Base-by-base conservation (phyloP, 371 early-diverging fungal species). In the Mortierella sp. region DNA sequence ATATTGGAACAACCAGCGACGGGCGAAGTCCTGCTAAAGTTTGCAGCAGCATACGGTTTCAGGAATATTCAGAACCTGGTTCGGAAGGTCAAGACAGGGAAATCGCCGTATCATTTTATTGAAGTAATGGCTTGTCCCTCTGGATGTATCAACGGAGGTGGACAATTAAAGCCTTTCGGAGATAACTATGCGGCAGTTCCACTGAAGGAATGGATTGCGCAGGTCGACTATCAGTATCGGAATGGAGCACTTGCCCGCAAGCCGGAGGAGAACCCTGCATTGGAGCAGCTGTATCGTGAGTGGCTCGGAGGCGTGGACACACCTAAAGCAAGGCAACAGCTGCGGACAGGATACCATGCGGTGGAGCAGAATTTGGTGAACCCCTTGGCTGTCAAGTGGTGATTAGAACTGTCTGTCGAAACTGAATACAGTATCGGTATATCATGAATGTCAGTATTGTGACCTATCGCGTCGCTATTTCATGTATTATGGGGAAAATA, bases 41-140 rank as follows among this genome's bases (percentile, higher is more conserved):
- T 97, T 83, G 96, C 94, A 0, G 82, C 90, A 0, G 93, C 93
- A 0, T 97, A 97, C 80, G 98, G 99, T 3, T 99, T 99, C 84
- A 87, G 96, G 27, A 97, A 99, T 72, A 94, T 99, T 64, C 98
- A 99, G 80, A 97, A 96, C 60, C 76, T 97, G 50, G 94, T 98
- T 19, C 91, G 98, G 21, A 94, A 93, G 65, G 80, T 92, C 51
- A 94, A 94, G 60, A 84, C 83, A 1, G 86, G 88, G 30, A 86
- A 87, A 50, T 83, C 86, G 21, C 79, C 78, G 1, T 95, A 92
- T 76, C 91, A 97, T 68, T 99, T 91, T 71, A 92, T 97, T 1
- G 98, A 99, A 71, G 94, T 99, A n/a, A 95, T 95, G 96, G 97
- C 97, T 8, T 97, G 97, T 78, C 97, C 97, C 0, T 86, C 88